These are phyloP conservation scores for Hanseniaspora singularis DNA, from an alignment of 805 yeast species.

Conservation along the genomic window DNA sequence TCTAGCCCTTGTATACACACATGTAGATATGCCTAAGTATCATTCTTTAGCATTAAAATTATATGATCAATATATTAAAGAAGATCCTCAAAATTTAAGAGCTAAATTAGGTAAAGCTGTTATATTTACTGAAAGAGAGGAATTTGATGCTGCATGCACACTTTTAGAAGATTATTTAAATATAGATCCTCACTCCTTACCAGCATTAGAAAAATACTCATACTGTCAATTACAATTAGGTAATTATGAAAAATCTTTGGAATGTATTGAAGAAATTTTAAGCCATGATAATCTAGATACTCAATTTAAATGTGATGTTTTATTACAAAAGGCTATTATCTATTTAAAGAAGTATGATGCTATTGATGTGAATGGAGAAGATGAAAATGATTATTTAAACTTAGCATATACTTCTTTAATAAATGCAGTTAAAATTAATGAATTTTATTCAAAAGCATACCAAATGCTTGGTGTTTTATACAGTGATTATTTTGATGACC, in stretches of 20 bases:
- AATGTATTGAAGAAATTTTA: conserved; percentile 23
- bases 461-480: conserved; percentile 74
- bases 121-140: conserved; percentile 55
- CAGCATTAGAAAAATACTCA: conserved; percentile 56
- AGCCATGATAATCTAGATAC: conserved; percentile 21
- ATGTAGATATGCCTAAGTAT: conserved; percentile 84
- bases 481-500: conserved; percentile 44
- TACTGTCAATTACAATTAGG: conserved; percentile 63
- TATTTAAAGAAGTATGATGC: conserved; percentile 21
- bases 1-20: conserved; percentile 66
- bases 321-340: conserved; percentile 59
- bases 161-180: conserved; percentile 42
- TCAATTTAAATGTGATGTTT: conserved; percentile 51
- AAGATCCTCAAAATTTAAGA: conserved; percentile 36
- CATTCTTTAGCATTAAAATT: conserved; percentile 59
- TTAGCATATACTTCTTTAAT: conserved; percentile 48
- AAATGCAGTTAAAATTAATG: conserved; percentile 49
- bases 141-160: conserved; percentile 41
- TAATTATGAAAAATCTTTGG: conserved; percentile 37
- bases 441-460: conserved; percentile 64
- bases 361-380: conserved; percentile 22
- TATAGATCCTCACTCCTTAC: conserved; percentile 40
- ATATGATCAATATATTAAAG: conserved; percentile 48
- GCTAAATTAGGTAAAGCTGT: conserved; percentile 77
- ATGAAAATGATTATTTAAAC: conserved; percentile 27